Base-by-base conservation (phyloP, 1,139 yeast genomes). In the Blastobotrys apis region DNA sequence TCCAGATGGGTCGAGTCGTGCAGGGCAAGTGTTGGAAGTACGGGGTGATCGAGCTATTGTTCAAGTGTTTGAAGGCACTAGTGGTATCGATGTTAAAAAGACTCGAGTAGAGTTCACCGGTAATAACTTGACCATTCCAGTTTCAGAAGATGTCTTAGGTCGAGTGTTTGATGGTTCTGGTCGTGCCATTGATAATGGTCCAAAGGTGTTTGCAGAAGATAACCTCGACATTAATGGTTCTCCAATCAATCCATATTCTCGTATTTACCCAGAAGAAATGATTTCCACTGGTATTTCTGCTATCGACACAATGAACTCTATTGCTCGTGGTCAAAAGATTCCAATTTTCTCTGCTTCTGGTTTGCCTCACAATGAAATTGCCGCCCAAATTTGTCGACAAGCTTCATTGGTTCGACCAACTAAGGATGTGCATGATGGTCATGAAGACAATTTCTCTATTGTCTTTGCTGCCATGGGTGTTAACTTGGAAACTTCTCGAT, bases 241-340 rank as follows among this genome's bases (percentile, higher is more conserved):
- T 34, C 98, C 99, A 61, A 92, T 92, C 67, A 92, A 92, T 66
- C 99, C 99, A 42, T 92, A 72, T 67, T 94, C 97, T 41, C 94
- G 99, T 74, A 92, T 92, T 58, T 92, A 94, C 65, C 99, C 99
- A 20, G 98, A 92, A 74, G 99, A 92, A 75, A 92, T 92, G 98
- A 92, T 92, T 61, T 88, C 97, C 45, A 92, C 98, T 22, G 99
- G 99, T 78, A 77, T 92, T 55, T 88, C 97, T 40, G 96, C 98
- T 39, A 94, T 92, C 63, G 99, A 92, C 68, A 90, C 97, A 48
- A 92, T 94, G 98, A 94, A 92, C 71, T 90, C 98, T 34, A 92
- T 92, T 76, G 99, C 99, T 51, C 86, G 99, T 78, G 99, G 99
- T 58, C 99, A 92, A 73, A 94, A 94, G 73, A 92, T 92, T 65